Base-by-base conservation (phyloP, 768 basidiomycete species). In the Kwoniella newhampshirensis region DNA sequence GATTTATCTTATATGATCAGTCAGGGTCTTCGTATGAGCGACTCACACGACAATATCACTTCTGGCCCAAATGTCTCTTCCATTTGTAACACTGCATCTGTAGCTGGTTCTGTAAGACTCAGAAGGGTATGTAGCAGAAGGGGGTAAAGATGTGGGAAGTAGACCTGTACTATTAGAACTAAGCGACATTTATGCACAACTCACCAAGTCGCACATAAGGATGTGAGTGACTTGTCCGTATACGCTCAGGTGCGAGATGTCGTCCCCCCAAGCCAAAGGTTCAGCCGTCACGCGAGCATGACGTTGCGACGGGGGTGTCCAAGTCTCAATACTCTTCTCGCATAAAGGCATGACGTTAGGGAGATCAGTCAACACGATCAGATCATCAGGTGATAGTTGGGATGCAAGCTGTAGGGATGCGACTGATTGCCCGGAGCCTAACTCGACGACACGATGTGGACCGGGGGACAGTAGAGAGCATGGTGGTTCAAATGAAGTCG, bases 191-290 rank as follows among this genome's bases (percentile, higher is more conserved):
- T 6, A 13, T 25, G 48, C 4, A 13, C 7, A 28, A 81, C 85
- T 70, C 77, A 89, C 89, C 52, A 92, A 81, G 76, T 91, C 89
- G 71, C 90, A 91, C 75, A 89, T 88, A 20, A 91, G 73, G 42
- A 92, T 81, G 67, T 89, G 87, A 1, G 85, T 74, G 39, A 76
- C 57, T 32, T 62, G 60, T 17, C 57, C 45, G 18, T 48, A 62
- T 20, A 20, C 21, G 28, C 13, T 7, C 27, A 61, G 18, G 12
- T 46, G 36, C 2, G 78, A 81, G 60, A 87, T 81, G 15, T 76
- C 65, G 0, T 80, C 80, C 2, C 89, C 90, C 90, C 90, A 92
- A 12, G 84, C 75, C 35, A 93, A 78, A 5, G 87, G 83, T 32
- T 81, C 72, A 26, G 89, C 82, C 7, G 74, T 66, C 12, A 84